Evolutionary conservation across 352 stramenopile species (phyloP).

Genomic region (Poterioochromonas sp.): DNA sequence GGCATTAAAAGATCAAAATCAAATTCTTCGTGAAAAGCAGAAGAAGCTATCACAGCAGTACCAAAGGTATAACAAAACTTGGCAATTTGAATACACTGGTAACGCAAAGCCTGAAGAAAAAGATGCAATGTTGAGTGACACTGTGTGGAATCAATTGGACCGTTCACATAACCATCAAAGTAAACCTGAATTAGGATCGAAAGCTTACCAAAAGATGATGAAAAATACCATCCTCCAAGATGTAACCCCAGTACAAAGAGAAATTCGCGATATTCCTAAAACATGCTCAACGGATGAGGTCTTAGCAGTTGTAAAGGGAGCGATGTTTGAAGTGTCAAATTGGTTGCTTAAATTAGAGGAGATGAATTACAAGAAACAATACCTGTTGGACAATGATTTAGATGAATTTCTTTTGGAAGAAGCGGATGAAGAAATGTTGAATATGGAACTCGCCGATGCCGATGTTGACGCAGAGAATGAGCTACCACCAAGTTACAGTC

Average conservation of each 20-base stretch:
- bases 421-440: neutral
- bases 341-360: neutral
- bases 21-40: neutral
- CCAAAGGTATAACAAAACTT: too few species aligned
- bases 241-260: neutral
- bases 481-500: neutral
- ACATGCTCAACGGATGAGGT: neutral
- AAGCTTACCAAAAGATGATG: neutral
- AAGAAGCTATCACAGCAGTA: neutral
- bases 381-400: neutral
- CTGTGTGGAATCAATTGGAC: neutral
- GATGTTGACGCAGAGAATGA: neutral
- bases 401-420: neutral
- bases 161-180: too few species aligned
- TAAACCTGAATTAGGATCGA: neutral
- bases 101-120: neutral
- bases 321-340: slow-evolving; percentile 10
- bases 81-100: slow-evolving; percentile 18
- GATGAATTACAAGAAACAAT: neutral
- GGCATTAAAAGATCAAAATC: neutral
- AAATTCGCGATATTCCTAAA: neutral
- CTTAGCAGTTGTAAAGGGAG: neutral
- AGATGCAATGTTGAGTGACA: neutral
- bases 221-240: neutral
- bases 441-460: neutral